Evolutionary conservation across 1,284 basidiomycete genomes (phyloP), one percentile per base, ranked within the genome.

Genomic region (Ustilago cynodontis): DNA sequence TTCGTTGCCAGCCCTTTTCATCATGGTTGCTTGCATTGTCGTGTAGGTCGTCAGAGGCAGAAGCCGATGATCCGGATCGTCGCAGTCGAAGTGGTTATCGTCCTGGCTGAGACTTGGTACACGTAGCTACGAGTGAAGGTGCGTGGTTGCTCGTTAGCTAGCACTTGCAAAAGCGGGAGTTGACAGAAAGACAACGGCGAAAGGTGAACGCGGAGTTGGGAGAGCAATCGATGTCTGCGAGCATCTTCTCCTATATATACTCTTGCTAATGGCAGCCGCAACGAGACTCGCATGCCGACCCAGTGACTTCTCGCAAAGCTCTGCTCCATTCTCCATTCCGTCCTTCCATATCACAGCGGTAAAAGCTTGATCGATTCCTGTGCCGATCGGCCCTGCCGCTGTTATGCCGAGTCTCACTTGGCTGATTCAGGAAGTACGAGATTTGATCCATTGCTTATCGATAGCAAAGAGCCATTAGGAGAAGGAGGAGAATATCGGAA

Each of bases 1-100:
- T 14, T 65, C 57, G 52, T 77, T 80, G 43, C 66, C 77, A 3
- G 62, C 60, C 2, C 71, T 59, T 56, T 9, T 43, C 35, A 61
- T 10, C 9, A 60, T 13, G 16, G 50, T 10, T 16, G 47, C 18
- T 8, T 51, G n/a, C 62, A 65, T 65, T 20, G 14, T 53, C 9
- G 11, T 39, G 35, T 4, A 14, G 20, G 18, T 11, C 5, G 41
- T 52, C 33, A 18, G 13, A 2, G 35, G 1, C 41, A 22, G 3
- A 14, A 26, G 53, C 33, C 31, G 31, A 7, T 28, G 24, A 7
- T 22, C 6, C 24, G 24, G 26, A 50, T 26, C n/a, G 41, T n/a
- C 2, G 7, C 20, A 16, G 6, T 18, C 1, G 6, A 6, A n/a
- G 6, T 39, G 6, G 37, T 18, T 14, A 6, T 39, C 9, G 37